Evolutionary conservation across 495 filamentous ascomycete genomes (phyloP).

Genomic region (Echria macrotheca): DNA sequence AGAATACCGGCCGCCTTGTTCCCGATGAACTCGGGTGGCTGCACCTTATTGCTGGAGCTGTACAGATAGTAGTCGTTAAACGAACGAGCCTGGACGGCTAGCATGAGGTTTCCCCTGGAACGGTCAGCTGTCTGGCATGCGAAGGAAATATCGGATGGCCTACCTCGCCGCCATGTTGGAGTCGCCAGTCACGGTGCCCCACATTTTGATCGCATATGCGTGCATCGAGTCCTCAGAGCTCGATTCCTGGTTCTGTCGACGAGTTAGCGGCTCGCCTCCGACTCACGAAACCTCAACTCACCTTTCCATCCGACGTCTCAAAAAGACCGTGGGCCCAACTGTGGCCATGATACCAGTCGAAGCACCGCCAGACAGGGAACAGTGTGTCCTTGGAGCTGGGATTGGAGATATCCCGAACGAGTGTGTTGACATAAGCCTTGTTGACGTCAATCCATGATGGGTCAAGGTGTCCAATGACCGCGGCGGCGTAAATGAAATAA

Average conservation of each 20-base stretch:
- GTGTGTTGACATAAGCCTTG: constrained; percentile 72
- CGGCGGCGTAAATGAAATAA: constrained; percentile 87
- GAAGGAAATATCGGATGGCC: background rate
- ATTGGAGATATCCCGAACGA: constrained; percentile 76
- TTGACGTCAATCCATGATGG: constrained; percentile 67
- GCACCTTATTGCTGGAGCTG: constrained; percentile 60
- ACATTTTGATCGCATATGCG: constrained; percentile 89
- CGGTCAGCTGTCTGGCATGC: background rate
- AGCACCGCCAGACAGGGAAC: constrained; percentile 81
- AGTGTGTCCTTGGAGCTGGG: constrained; percentile 61
- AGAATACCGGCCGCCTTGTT: constrained; percentile 92
- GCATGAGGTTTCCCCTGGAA: constrained; percentile 67
- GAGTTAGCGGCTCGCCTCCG: background rate
- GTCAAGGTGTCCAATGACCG: constrained; percentile 78
- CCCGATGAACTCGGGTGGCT: constrained; percentile 68
- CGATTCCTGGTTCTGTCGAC: constrained; percentile 67
- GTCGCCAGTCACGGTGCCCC: constrained; percentile 73
- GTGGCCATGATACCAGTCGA: constrained; percentile 95
- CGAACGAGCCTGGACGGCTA: constrained; percentile 64
- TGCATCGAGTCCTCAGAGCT: constrained; percentile 88
- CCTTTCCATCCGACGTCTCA: constrained; percentile 81
- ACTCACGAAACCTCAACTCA: constrained; percentile 4
- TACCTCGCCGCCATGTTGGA: constrained; percentile 73
- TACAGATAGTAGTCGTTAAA: constrained; percentile 80
- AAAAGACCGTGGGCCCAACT: constrained; percentile 96